These are phyloP conservation scores for Jackrogersella multiformis DNA, from an alignment of 495 filamentous ascomycete species.

Conservation along the genomic window DNA sequence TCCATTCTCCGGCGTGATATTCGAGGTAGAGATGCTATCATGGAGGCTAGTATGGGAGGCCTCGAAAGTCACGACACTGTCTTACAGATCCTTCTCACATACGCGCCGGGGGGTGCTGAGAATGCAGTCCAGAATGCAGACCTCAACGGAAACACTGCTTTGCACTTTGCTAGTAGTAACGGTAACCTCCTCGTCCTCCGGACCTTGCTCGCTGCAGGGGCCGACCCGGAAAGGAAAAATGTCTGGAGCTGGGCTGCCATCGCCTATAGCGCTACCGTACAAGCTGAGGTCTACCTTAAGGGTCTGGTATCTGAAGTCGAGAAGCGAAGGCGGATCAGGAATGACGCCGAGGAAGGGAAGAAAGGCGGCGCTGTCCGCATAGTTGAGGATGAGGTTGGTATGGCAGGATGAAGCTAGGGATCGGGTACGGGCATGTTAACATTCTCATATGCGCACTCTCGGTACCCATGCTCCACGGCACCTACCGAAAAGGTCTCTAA, in stretches of 20 bases:
- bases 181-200: conserved; percentile 78
- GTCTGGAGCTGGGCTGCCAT: conserved; percentile 76
- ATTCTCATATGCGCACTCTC: background rate
- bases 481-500: background rate
- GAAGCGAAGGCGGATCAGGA: conserved; percentile 47
- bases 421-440: background rate
- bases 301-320: conserved; percentile 67
- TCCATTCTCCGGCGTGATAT: conserved; percentile 63
- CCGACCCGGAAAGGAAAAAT: conserved; percentile 71
- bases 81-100: conserved; percentile 67
- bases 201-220: conserved; percentile 73
- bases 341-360: conserved; percentile 44
- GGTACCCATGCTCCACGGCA: background rate
- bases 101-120: conserved; percentile 55
- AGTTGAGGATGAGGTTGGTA: conserved; percentile 42
- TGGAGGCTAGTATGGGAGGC: conserved; percentile 63
- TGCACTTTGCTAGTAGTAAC: conserved; percentile 73
- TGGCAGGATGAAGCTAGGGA: conserved; percentile 18
- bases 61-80: conserved; percentile 69
- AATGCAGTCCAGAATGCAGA: conserved; percentile 64
- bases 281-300: conserved; percentile 79
- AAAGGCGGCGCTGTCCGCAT: conserved; percentile 48
- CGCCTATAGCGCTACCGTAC: conserved; percentile 74
- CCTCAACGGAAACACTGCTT: conserved; percentile 75
- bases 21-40: conserved; percentile 66